Evolutionary conservation across 2,329 filamentous ascomycete species (phyloP).

Genomic region (Escovopsis sp.): DNA sequence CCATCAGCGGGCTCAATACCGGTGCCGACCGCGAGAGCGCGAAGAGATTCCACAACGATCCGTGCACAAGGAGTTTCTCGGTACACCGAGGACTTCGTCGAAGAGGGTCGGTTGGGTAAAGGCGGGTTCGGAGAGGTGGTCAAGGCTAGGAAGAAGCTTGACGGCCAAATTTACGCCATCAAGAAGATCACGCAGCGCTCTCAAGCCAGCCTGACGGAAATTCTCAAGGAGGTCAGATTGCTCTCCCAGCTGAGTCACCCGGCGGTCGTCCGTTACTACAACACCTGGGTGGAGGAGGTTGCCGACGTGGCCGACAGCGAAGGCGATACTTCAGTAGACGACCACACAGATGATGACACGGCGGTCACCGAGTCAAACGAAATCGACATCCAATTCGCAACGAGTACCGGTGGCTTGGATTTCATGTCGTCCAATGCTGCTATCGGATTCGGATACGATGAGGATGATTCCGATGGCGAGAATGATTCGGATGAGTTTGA

Average conservation of each 20-base stretch:
- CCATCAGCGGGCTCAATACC: slow-evolving; percentile 28
- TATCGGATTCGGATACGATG: slow-evolving; percentile 63
- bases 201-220: slow-evolving; percentile 63
- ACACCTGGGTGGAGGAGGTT: slow-evolving; percentile 79
- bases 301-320: slow-evolving; percentile 39
- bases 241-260: slow-evolving; percentile 90
- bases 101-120: slow-evolving; percentile 77
- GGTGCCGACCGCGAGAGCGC: slow-evolving; percentile 32
- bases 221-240: slow-evolving; percentile 72
- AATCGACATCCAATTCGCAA: slow-evolving; percentile 43
- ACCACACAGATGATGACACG: slow-evolving; percentile 23
- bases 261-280: slow-evolving; percentile 75
- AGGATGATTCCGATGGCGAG: slow-evolving; percentile 29
- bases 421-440: slow-evolving; percentile 82
- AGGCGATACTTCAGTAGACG: slow-evolving; percentile 39
- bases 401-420: slow-evolving; percentile 70
- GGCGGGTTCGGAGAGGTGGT: slow-evolving; percentile 95
- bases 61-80: slow-evolving; percentile 43
- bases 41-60: slow-evolving; percentile 47
- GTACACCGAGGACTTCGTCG: slow-evolving; percentile 80
- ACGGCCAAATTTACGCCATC: slow-evolving; percentile 86
- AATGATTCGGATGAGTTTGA: slow-evolving; percentile 33
- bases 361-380: slow-evolving; percentile 24
- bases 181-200: slow-evolving; percentile 89
- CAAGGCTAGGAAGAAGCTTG: slow-evolving; percentile 85